Base-by-base conservation (phyloP, 176 grass and related monocot genomes). In the Alopecurus myosuroides region DNA sequence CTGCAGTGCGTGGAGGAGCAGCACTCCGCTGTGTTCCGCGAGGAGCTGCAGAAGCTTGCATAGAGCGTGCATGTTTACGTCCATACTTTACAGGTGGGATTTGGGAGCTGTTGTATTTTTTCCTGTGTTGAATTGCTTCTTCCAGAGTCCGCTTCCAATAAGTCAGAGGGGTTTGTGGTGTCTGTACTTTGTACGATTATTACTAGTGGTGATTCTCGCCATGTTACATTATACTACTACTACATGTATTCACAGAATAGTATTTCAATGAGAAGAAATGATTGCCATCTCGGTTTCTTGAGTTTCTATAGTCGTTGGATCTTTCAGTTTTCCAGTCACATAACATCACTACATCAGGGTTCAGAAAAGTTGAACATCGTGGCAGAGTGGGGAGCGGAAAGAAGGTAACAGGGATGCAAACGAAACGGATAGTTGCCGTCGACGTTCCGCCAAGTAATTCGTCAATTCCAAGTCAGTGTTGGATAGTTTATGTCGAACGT, bases 1-100 rank as follows among this genome's bases (percentile, higher is more conserved):
- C 76, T 90, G 86, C 86, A 90, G 40, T 97, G 95, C 49, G 92
- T 92, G 65, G 88, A 94, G 62, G 7, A 19, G 36, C 77, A 87
- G 63, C 95, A 93, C 79, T 76, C 88, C 1, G 39, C 58, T 17
- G 88, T 90, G 58, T 92, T 94, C 74, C 12, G 23, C 1, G 82
- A 89, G 28, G 92, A 91, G 41, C 12, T 97, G 78, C 80, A 56
- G 57, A 94, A 92, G 69, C 88, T 86, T 77, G 81, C 89, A 19
- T 90, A 89, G 79, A 84, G 66, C 15, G 6, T 80, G 29, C 74
- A 65, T 71, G 37, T 79, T 35, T 62, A 45, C 11, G 52, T 28
- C 61, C 62, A 62, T 55, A 35, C 46, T 70, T 69, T 9, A 39
- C 44, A 68, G 33, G 64, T 5, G 64, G 64, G 4, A 33, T 61